Conservation (phyloP, 163 green algal genomes). For the Trebouxia gelatinosa region DNA sequence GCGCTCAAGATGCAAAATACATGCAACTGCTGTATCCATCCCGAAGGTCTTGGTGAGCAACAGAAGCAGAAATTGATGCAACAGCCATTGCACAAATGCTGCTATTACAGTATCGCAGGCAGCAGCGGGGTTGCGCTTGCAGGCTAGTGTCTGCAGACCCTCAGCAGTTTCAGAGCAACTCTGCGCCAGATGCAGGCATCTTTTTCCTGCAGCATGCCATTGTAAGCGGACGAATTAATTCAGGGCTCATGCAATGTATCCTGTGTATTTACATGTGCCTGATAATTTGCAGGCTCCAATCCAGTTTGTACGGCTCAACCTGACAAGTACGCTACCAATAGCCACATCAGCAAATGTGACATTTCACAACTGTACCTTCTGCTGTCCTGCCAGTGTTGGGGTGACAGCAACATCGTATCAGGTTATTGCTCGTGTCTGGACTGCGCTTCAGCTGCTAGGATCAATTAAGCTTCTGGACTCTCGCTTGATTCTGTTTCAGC, state of each 20-base stretch:
- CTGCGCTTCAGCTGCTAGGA: neutral
- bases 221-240: neutral
- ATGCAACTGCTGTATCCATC: neutral
- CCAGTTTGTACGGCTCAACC: neutral
- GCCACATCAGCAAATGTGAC: neutral
- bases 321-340: neutral
- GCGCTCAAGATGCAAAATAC: neutral
- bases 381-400: neutral
- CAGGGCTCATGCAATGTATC: neutral
- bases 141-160: too few relatives aligned
- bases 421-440: neutral
- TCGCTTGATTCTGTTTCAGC: neutral
- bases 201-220: neutral
- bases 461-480: neutral
- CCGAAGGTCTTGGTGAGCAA: neutral
- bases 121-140: too few relatives aligned
- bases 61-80: neutral
- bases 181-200: neutral
- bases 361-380: conserved; percentile 19
- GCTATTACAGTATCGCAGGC: too few relatives aligned
- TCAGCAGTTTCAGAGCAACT: too few relatives aligned
- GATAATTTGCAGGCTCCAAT: neutral
- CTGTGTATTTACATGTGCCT: neutral
- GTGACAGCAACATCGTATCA: neutral
- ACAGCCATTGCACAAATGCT: too few relatives aligned